A percentile compares a stretch with the other conserved stretches of the same genome.
Conservation (phyloP, 177 flowering plant genomes). For the Vitis hybrid region DNA sequence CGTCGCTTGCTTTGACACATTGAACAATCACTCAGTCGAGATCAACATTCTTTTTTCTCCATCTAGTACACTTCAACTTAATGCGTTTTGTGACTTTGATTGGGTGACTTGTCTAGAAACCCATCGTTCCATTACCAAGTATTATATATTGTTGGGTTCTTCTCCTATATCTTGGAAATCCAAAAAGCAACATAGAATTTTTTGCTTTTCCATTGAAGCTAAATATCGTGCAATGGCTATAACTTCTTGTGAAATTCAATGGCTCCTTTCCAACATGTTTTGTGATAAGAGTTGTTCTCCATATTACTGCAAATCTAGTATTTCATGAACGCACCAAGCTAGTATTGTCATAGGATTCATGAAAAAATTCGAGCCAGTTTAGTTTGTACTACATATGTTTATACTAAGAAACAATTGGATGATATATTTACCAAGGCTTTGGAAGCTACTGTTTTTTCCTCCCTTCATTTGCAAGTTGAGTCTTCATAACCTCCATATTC, state of each 20-base stretch:
- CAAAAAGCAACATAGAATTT: not conserved
- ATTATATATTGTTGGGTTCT: not conserved
- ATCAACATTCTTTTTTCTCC: not conserved
- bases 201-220: not conserved
- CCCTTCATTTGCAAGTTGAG: no score
- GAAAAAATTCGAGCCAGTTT: no score
- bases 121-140: not conserved
- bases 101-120: not conserved
- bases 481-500: no score
- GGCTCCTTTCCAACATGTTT: not conserved
- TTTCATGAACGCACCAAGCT: no score
- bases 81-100: not conserved
- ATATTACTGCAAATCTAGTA: no score
- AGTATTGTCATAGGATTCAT: no score
- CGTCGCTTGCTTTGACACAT: not conserved
- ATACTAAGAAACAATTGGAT: no score
- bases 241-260: not conserved
- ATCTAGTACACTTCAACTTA: not conserved
- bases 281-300: no score
- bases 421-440: no score
- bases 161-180: not conserved
- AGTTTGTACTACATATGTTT: no score
- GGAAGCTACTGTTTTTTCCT: no score
- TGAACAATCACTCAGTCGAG: not conserved
- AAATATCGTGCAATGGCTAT: slow-evolving; percentile 1